Base-by-base conservation (phyloP, 345 rosid species). In the Eucalyptus dawsonii region DNA sequence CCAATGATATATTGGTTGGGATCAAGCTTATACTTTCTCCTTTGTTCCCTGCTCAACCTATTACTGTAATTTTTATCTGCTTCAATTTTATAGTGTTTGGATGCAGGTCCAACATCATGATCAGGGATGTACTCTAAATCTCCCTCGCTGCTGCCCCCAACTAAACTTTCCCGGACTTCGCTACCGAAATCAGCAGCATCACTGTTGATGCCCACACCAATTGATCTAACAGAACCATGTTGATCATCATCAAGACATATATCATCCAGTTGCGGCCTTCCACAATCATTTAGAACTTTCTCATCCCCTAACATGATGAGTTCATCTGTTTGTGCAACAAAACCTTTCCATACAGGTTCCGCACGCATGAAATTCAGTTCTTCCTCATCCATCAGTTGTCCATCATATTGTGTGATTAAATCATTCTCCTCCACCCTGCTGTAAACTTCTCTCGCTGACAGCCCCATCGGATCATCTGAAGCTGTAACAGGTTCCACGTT, bases 291-390 rank as follows among this genome's bases (percentile, higher is more conserved):
- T 88, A 91, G 87, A 86, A 89, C 91, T 88, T 93, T 95, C 50
- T 93, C 95, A 89, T 96, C 95, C 62, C 92, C 96, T 88, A 95
- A 89, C 94, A 94, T 91, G 86, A 93, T 88, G 56, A 95, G 94
- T 80, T 97, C 97, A 92, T 95, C 94, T 65, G 98, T 94, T 89
- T 97, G 97, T 81, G 97, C 94, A 54, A 96, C 99, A 95, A 98
- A 96, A 34, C 99, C 99, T 93, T 95, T 96, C 99, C 99, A 97
- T 86, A 97, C 97, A 92, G 99, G 99, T 91, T 96, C 99, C 58
- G 94, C 89, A 72, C 93, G 95, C 96, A 96, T 97, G 88, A 96
- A 94, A 91, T 89, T 94, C 86, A 95, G 93, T 91, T 96, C 97
- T 90, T 96, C 95, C 88, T 93, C 99, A 90, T 97, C 98, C 96